Conservation (phyloP, 2,329 filamentous ascomycete genomes). For the Fusarium nelsonii region DNA sequence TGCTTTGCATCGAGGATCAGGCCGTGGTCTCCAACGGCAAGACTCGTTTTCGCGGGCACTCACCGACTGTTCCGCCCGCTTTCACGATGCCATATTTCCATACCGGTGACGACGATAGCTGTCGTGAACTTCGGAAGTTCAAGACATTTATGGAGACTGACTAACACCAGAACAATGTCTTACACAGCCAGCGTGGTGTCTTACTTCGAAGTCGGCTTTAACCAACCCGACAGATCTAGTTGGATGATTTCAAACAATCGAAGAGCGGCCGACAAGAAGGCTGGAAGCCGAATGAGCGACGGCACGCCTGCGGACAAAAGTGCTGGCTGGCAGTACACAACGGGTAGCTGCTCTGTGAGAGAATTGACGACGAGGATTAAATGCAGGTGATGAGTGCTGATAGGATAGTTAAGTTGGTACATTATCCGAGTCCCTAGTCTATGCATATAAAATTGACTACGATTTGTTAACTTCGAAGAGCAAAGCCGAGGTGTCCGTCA, state of each 20-base stretch:
- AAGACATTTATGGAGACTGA: slow-evolving; percentile 27
- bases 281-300: slow-evolving; percentile 10
- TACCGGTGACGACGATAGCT: slow-evolving; percentile 29
- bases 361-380: slow-evolving; percentile 19
- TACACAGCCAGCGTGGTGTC: slow-evolving; percentile 37
- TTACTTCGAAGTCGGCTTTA: slow-evolving; percentile 13
- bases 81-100: slow-evolving; percentile 24
- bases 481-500: slow-evolving; percentile 29
- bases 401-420: slow-evolving; percentile 24
- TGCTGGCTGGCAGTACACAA: slow-evolving; percentile 35
- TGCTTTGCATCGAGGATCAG: slow-evolving; percentile 44
- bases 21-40: slow-evolving; percentile 29
- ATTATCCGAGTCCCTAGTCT: slow-evolving; percentile 25
- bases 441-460: slow-evolving; percentile 17
- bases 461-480: slow-evolving; percentile 27
- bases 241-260: slow-evolving; percentile 12
- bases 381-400: slow-evolving; percentile 31
- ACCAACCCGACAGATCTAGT: slow-evolving; percentile 9
- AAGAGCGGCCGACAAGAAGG: slow-evolving; percentile 20
- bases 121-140: slow-evolving; percentile 23
- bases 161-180: slow-evolving; percentile 37
- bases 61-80: slow-evolving; percentile 46
- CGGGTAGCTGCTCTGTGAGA: slow-evolving; percentile 34
- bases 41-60: slow-evolving; percentile 39
- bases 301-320: slow-evolving; percentile 19